Evolutionary conservation across 2,329 filamentous ascomycete genomes (phyloP), one percentile per base, ranked within the genome.

Genomic region (Fusarium globosum): DNA sequence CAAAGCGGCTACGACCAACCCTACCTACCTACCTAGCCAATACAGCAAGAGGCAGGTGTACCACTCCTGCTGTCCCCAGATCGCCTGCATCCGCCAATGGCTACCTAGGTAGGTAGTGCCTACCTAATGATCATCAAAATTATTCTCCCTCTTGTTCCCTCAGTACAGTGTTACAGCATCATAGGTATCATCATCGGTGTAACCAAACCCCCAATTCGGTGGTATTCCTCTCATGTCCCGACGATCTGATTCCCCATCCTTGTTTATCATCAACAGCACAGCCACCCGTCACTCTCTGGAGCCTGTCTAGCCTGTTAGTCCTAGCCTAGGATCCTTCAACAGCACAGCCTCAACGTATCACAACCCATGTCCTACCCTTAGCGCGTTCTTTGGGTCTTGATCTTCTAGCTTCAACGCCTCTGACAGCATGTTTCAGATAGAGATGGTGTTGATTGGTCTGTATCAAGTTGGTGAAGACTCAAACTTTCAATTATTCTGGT

Each of bases 311-410:
- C 23, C 23, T 26, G 43, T 57, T 57, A 58, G 65, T 45, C 33
- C 46, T 39, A 38, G 38, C 30, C 41, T 14, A 59, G 53, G 30
- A 43, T 71, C 62, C 49, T 68, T 38, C 38, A 51, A 45, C 62
- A 60, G 53, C 71, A 73, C 67, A 73, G 71, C 71, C 71, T 71
- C 71, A 68, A 58, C 38, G 13, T 35, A n/a, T 30, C 49, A 20
- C 43, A 33, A n/a, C 51, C 62, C 68, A 72, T 72, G 55, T 57
- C 65, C 64, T 64, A 64, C 58, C 57, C 65, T 72, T 55, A 53
- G 56, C 18, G 45, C 4, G 16, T 53, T 63, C 48, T 45, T 39
- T 56, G 64, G 42, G 21, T 56, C 39, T 45, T 61, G n/a, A 13
- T 30, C 15, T 61, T 38, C 49, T 43, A 56, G 49, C 38, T 61